Conservation (phyloP, 1,284 basidiomycete species). For the Rhodotorula sp. region DNA sequence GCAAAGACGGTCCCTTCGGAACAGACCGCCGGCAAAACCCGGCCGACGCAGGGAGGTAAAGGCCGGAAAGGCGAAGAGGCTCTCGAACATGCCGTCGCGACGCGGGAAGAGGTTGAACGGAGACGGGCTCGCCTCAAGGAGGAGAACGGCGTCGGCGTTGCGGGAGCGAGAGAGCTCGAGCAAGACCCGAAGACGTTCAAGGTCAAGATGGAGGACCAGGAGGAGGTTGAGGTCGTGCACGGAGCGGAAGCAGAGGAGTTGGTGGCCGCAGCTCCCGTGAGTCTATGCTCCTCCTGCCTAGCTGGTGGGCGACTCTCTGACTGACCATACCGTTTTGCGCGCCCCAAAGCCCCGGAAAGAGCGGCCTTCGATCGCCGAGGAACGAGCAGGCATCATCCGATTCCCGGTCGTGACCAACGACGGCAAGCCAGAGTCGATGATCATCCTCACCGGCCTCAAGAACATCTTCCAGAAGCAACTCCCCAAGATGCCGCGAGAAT, state of each 20-base stretch:
- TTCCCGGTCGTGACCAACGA: conserved; percentile 86
- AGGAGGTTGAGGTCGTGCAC: conserved; percentile 33
- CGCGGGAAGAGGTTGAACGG: conserved; percentile 39
- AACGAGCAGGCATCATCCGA: conserved; percentile 78
- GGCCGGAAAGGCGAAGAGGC: conserved; percentile 37
- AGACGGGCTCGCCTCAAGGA: conserved; percentile 32
- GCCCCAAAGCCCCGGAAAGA: conserved; percentile 37
- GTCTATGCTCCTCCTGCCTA: neutral
- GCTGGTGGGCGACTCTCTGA: too few species aligned
- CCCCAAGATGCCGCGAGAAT: conserved; percentile 98
- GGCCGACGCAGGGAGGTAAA: conserved; percentile 38
- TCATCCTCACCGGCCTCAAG: conserved; percentile 90
- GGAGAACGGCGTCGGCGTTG: conserved; percentile 20
- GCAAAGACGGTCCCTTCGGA: conserved; percentile 23
- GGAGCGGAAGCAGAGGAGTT: conserved; percentile 29
- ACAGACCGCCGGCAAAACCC: conserved; percentile 2
- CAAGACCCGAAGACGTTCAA: conserved; percentile 1
- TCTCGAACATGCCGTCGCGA: conserved; percentile 38
- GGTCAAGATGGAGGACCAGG: conserved; percentile 28
- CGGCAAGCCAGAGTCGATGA: conserved; percentile 61
- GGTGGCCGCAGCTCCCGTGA: conserved; percentile 9
- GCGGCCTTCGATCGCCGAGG: conserved; percentile 74
- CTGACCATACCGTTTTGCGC: too few species aligned
- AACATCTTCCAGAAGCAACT: conserved; percentile 96
- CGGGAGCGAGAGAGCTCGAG: conserved; percentile 15